Conservation (phyloP, 805 yeast species). For the Saccharomyces eubayanus region DNA sequence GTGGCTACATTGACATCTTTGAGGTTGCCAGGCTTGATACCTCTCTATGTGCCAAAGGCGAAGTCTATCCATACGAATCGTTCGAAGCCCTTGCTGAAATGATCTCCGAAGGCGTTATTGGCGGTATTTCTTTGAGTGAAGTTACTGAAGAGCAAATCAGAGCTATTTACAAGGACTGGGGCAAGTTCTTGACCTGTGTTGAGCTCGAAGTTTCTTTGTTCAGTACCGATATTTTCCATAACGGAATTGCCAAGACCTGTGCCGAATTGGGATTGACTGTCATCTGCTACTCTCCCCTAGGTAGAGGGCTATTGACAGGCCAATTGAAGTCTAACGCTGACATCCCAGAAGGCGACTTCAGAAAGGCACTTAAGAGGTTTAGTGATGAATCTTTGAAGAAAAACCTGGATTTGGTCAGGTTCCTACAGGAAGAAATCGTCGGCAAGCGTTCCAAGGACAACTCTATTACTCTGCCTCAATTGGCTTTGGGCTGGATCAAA, state of each 20-base stretch:
- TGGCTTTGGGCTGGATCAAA: conserved; percentile 61
- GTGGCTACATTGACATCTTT: conserved; percentile 50
- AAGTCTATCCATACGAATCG: conserved; percentile 41
- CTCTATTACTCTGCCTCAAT: conserved; percentile 50
- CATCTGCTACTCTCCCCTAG: conserved; percentile 76
- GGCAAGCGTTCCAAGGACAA: conserved; percentile 44
- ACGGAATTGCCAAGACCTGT: conserved; percentile 58
- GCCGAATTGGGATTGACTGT: conserved; percentile 54
- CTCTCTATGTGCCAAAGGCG: conserved; percentile 15
- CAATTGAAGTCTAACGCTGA: conserved; percentile 37
- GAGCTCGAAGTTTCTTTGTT: conserved; percentile 76
- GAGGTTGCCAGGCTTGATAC: conserved; percentile 68
- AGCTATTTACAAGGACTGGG: conserved; percentile 45
- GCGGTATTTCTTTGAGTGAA: conserved; percentile 70
- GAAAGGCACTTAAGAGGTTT: conserved; percentile 49
- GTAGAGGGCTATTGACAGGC: conserved; percentile 73
- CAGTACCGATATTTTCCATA: conserved; percentile 48
- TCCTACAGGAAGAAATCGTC: conserved; percentile 37
- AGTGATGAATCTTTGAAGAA: conserved; percentile 44
- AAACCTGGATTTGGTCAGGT: conserved; percentile 44
- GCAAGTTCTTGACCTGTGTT: conserved; percentile 50
- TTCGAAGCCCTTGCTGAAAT: conserved; percentile 48
- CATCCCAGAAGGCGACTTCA: conserved; percentile 49
- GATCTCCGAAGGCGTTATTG: conserved; percentile 56
- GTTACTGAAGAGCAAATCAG: conserved; percentile 52